Evolutionary conservation across 495 filamentous ascomycete species (phyloP), one percentile per base, ranked within the genome.

Genomic region (Tuber brumale): DNA sequence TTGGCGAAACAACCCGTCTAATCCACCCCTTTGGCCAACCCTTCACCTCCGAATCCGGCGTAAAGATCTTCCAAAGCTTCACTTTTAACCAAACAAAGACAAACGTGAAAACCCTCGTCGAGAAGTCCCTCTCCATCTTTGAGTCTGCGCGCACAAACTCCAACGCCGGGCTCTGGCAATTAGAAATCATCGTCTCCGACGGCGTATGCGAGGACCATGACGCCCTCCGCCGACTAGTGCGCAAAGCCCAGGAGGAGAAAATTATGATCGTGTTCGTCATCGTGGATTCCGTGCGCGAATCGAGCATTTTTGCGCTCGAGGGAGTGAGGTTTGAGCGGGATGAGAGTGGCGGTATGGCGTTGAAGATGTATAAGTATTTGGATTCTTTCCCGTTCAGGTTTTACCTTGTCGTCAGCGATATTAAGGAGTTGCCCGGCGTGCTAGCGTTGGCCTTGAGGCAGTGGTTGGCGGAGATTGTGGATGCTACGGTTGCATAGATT

Each of bases 181-280:
- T 99, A 3, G 89, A 94, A 74, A 88, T 99, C 44, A 92, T 99
- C 76, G 90, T 99, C 41, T 94, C 92, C 1, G 96, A 99, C 81
- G 96, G 96, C 35, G 89, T 97, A 42, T 97, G 93, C 75, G 93
- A 97, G 79, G 91, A 93, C 66, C 95, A 97, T 83, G 93, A 92
- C n/a, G 87, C 88, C 1, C 91, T 99, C 74, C 86, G 90, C 18
- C 88, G 93, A 31, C 87, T 98, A 37, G 89, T 98, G 7, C 86
- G 95, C 10, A 91, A 94, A 81, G 94, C 95, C 5, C 90, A 92
- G 79, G 95, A 97, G 84, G 93, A 97, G 84, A 87, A 93, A 16
- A 94, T 99, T 81, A 97, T 99, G 95, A 91, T 98, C 72, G 94
- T 99, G 0, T 99, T 98, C 80, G 91, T 99, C 70, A 91, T 99